These are phyloP conservation scores for Stemphylium vesicarium DNA, from an alignment of 2,329 filamentous ascomycete species.

Conservation along the genomic window DNA sequence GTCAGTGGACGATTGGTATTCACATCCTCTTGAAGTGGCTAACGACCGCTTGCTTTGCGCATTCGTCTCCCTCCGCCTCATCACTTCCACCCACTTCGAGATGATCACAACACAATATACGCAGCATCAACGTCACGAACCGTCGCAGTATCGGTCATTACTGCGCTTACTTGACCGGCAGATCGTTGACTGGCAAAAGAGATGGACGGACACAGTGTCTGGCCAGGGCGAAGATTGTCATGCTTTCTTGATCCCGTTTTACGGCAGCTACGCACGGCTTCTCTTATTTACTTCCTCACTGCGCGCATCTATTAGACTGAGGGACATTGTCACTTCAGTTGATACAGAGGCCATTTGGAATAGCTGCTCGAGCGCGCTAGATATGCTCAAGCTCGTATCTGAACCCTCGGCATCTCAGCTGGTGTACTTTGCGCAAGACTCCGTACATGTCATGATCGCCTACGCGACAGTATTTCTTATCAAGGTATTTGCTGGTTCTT, in stretches of 20 bases:
- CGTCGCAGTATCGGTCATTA: too few relatives aligned
- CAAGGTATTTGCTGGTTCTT: constrained; percentile 1
- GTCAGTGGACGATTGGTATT: constrained; percentile 4
- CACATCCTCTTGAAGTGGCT: constrained; percentile 6
- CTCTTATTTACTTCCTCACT: constrained; percentile 14
- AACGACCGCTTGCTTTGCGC: constrained; percentile 15
- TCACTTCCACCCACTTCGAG: too few relatives aligned
- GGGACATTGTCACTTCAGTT: constrained; percentile 7
- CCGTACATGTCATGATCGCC: constrained; percentile 17
- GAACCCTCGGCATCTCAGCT: not conserved
- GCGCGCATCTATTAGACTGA: constrained; percentile 7
- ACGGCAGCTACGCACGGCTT: constrained; percentile 12
- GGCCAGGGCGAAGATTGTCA: constrained; percentile 7
- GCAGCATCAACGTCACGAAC: too few relatives aligned
- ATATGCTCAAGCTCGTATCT: constrained; percentile 13
- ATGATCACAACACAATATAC: too few relatives aligned
- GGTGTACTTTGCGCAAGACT: constrained; percentile 18
- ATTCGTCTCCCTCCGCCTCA: constrained; percentile 1
- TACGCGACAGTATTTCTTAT: constrained; percentile 19
- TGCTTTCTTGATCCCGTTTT: constrained; percentile 15
- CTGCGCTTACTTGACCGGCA: too few relatives aligned
- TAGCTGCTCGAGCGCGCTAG: constrained; percentile 10
- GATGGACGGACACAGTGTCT: not conserved
- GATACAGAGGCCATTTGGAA: constrained; percentile 18
- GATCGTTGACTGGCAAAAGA: too few relatives aligned